Conservation (phyloP, 1,284 basidiomycete species). For the Polyporus tsugae region DNA sequence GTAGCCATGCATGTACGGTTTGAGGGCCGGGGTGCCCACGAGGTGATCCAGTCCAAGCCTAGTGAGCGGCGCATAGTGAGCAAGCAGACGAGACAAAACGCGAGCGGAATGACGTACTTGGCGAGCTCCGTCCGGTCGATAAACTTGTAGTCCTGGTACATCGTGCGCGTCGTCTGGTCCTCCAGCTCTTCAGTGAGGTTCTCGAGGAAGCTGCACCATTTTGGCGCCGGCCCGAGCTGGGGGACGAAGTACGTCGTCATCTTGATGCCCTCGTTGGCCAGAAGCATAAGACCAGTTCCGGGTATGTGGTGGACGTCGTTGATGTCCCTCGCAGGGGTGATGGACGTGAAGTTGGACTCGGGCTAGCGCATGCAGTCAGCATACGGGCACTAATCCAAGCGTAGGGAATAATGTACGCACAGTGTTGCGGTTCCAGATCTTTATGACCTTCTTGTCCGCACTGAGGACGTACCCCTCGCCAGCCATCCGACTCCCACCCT, state of each 20-base stretch:
- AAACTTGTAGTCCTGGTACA: conserved; percentile 99
- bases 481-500: conserved; percentile 83
- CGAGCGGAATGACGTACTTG: conserved; percentile 60
- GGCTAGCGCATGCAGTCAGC: conserved; percentile 56
- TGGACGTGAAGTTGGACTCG: conserved; percentile 89
- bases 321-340: conserved; percentile 89
- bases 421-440: conserved; percentile 90
- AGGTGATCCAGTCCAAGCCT: conserved; percentile 95
- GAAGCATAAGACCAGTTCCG: conserved; percentile 85
- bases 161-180: conserved; percentile 78
- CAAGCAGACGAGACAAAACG: conserved; percentile 17
- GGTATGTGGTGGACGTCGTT: conserved; percentile 92
- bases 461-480: conserved; percentile 90
- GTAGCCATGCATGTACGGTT: conserved; percentile 99
- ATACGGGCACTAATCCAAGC: not conserved
- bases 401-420: conserved; percentile 48
- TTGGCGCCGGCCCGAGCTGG: conserved; percentile 94
- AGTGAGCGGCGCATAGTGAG: conserved; percentile 1
- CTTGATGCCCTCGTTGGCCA: conserved; percentile 92
- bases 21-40: conserved; percentile 92
- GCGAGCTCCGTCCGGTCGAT: conserved; percentile 89
- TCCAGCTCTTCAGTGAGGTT: conserved; percentile 98
- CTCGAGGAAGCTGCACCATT: conserved; percentile 98
- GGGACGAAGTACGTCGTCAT: conserved; percentile 95
- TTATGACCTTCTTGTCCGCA: conserved; percentile 94